Base-by-base conservation (phyloP, 768 basidiomycete species). In the Tulasnella sp. region DNA sequence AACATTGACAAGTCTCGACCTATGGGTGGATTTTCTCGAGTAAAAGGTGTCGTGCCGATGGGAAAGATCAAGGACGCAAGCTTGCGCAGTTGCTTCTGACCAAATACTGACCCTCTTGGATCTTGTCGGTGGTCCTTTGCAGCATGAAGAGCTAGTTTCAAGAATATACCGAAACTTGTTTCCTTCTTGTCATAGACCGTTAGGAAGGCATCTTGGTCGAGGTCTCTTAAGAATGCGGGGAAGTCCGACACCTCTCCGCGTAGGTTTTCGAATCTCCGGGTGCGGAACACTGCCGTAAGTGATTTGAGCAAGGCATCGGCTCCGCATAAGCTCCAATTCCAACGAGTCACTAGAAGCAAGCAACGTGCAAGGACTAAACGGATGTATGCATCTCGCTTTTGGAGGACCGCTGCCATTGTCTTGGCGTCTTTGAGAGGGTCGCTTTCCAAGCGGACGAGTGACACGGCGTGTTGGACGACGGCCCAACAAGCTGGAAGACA, bases 71-170 rank as follows among this genome's bases (percentile, higher is more conserved):
- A 74, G 7, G 85, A 80, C 43, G 91, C 70, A 8, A 93, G 71
- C 64, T 90, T 86, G 66, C 80, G 82, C 66, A 77, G 71, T 62
- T 75, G 77, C 25, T 73, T 70, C 7, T 72, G 70, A n/a, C 31
- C 29, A 29, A 55, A 12, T 76, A 62, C 38, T 68, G 63, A 60
- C 66, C 70, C 55, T 69, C 67, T 63, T 70, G 45, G 27, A 59
- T 44, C 49, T 63, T 60, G 34, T 22, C 58, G 64, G 22, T 71
- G 63, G 60, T 72, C 71, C 11, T 74, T 69, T 1, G 74, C 74
- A 0, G 84, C 83, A 46, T 80, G 79, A n/a, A 84, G 79, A 31
- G 92, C 74, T 56, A 96, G 75, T 68, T 92, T 90, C 46, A 94
- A 74, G 66, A 92, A 87, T 4, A 87, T 67, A n/a, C 80, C 76